These are phyloP conservation scores for Tinospora cordifolia DNA, from an alignment of 164 flowering plant genomes.

Conservation along the genomic window DNA sequence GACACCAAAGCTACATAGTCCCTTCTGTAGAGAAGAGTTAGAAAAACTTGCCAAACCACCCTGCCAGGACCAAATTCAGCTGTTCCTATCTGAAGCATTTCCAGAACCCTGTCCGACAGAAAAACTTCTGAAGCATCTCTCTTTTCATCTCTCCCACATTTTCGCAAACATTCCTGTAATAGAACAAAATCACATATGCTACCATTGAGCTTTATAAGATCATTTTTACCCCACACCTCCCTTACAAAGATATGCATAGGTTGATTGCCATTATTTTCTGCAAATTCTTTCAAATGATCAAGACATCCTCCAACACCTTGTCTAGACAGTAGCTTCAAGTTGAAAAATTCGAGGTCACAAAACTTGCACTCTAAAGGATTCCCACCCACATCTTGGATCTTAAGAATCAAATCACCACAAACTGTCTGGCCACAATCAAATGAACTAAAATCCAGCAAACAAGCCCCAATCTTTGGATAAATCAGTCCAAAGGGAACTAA, in stretches of 20 bases:
- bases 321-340: constrained; percentile 18
- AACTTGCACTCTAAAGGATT: constrained; percentile 65
- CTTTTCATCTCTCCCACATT: constrained; percentile 19
- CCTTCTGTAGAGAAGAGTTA: constrained; percentile 51
- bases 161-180: constrained; percentile 30
- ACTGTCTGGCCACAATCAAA: constrained; percentile 9
- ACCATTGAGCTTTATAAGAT: constrained; percentile 21
- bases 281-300: constrained; percentile 15
- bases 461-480: constrained; percentile 61
- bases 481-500: constrained; percentile 77
- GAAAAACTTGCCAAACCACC: constrained; percentile 71
- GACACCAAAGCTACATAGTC: constrained; percentile 52
- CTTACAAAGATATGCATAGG: constrained; percentile 30
- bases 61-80: constrained; percentile 27
- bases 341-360: constrained; percentile 59
- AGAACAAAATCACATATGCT: constrained; percentile 29
- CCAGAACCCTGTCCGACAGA: constrained; percentile 58
- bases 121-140: constrained; percentile 20
- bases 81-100: constrained; percentile 36
- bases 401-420: constrained; percentile 48
- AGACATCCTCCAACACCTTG: constrained; percentile 6
- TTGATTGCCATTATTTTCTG: constrained; percentile 26
- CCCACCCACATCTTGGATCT: constrained; percentile 55
- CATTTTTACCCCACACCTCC: constrained; percentile 36
- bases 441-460: constrained; percentile 13